phyloP scores from a whole-genome alignment of 352 stramenopile species.

The Aphanomyces stellatus region DNA sequence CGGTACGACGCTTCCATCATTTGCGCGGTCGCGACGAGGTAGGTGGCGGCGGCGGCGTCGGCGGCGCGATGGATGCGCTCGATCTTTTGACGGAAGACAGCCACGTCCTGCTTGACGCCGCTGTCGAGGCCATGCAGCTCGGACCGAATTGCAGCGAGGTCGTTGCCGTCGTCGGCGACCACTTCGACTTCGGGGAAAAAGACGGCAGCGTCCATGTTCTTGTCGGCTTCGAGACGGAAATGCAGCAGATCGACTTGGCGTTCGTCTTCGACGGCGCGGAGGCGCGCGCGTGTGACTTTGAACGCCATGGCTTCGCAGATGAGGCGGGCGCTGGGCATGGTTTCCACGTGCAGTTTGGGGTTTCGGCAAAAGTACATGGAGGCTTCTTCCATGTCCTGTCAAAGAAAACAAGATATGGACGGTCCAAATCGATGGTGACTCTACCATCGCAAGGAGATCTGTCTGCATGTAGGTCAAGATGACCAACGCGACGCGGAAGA shows the following conservation, averaged over 20 bases:
- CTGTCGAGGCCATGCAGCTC: conserved; percentile 53
- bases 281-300: conserved; percentile 54
- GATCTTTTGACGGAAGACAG: conserved; percentile 65
- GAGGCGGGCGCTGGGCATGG: conserved; percentile 32
- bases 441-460: conserved; percentile 48
- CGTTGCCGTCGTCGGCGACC: conserved; percentile 26
- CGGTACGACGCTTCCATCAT: conserved; percentile 54
- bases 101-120: conserved; percentile 59
- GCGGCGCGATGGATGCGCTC: conserved; percentile 53
- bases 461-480: conserved; percentile 48
- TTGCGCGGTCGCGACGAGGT: conserved; percentile 47
- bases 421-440: too few species aligned
- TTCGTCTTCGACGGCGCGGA: conserved; percentile 56
- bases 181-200: conserved; percentile 61
- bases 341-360: conserved; percentile 38
- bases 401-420: too few species aligned
- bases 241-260: conserved; percentile 42
- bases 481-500: conserved; percentile 60
- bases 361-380: conserved; percentile 64
- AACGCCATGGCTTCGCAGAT: conserved; percentile 37
- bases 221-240: background rate
- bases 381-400: conserved; percentile 67
- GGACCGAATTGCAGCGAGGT: conserved; percentile 45
- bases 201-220: conserved; percentile 39
- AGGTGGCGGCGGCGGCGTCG: conserved; percentile 37